Conservation (phyloP, 2,329 filamentous ascomycete genomes). For the Exophiala alcalophila region DNA sequence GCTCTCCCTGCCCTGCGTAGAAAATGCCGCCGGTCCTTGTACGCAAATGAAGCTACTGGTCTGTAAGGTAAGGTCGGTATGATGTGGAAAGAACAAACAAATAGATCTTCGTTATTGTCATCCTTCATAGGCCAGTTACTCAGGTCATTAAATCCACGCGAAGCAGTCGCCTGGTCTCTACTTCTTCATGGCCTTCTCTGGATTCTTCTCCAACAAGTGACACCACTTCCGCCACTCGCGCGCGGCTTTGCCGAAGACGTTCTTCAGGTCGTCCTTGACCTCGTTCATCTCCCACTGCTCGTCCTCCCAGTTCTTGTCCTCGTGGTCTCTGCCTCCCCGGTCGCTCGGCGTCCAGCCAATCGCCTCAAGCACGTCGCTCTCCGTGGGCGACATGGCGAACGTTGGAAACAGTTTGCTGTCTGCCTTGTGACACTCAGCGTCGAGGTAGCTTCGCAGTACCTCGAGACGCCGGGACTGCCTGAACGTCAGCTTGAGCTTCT, state of each 20-base stretch:
- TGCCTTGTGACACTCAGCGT: conserved; percentile 39
- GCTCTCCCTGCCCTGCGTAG: no score
- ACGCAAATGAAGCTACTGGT: no score
- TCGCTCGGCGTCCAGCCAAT: conserved; percentile 44
- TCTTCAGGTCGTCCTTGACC: conserved; percentile 43
- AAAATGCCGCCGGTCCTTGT: no score
- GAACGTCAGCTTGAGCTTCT: conserved; percentile 39
- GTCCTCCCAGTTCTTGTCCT: conserved; percentile 43
- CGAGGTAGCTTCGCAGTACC: conserved; percentile 40
- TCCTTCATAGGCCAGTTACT: no score
- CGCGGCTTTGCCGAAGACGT: conserved; percentile 40
- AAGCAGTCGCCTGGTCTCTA: conserved; percentile 15
- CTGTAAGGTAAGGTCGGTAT: no score
- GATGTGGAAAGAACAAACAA: no score
- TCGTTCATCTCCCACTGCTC: conserved; percentile 44
- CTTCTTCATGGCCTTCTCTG: conserved; percentile 41
- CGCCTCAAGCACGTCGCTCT: conserved; percentile 41
- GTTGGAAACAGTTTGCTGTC: conserved; percentile 38
- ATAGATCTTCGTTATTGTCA: no score
- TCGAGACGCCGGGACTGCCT: conserved; percentile 37
- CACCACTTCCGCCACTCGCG: conserved; percentile 43
- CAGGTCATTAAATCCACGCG: no score
- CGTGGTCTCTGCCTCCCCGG: conserved; percentile 26
- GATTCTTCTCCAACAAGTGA: conserved; percentile 38
- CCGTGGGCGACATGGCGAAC: conserved; percentile 35